Conservation (phyloP, 257 asterid species). For the Lithospermum erythrorhizon region DNA sequence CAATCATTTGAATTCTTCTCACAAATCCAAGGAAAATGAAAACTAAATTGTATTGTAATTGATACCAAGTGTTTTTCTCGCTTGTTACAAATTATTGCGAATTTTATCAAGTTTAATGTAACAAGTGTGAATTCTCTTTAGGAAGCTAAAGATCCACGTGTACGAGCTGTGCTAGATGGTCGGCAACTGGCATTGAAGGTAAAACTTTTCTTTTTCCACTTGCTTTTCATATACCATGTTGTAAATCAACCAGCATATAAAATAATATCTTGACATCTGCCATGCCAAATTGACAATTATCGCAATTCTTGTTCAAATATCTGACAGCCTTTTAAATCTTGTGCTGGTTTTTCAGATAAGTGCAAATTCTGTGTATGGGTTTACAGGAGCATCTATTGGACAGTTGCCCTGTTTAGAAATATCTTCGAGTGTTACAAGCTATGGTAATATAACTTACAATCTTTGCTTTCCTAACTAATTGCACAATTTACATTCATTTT, state of each 20-base stretch:
- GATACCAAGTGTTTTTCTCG: neutral
- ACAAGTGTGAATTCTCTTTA: slow-evolving; percentile 16
- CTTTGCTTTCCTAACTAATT: neutral
- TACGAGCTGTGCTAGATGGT: slow-evolving; percentile 93
- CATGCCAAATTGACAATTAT: neutral
- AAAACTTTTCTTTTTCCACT: neutral
- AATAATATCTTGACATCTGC: neutral
- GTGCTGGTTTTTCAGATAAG: slow-evolving; percentile 49
- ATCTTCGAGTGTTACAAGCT: slow-evolving; percentile 98
- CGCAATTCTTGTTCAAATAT: neutral
- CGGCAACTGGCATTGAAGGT: slow-evolving; percentile 98
- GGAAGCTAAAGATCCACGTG: slow-evolving; percentile 96
- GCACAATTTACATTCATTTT: neutral
- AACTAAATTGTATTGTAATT: no score
- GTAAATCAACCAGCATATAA: neutral
- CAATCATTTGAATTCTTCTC: no score
- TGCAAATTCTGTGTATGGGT: slow-evolving; percentile 96
- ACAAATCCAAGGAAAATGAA: no score
- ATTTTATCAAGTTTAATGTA: neutral
- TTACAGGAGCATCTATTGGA: slow-evolving; percentile 93
- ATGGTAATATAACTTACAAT: slow-evolving; percentile 42
- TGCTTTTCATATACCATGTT: neutral
- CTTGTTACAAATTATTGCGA: neutral
- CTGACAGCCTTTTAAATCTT: neutral
- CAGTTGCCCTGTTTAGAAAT: slow-evolving; percentile 96